These are phyloP conservation scores for Penicillium fuscoglaucum DNA, from an alignment of 2,329 filamentous ascomycete species.

Conservation along the genomic window DNA sequence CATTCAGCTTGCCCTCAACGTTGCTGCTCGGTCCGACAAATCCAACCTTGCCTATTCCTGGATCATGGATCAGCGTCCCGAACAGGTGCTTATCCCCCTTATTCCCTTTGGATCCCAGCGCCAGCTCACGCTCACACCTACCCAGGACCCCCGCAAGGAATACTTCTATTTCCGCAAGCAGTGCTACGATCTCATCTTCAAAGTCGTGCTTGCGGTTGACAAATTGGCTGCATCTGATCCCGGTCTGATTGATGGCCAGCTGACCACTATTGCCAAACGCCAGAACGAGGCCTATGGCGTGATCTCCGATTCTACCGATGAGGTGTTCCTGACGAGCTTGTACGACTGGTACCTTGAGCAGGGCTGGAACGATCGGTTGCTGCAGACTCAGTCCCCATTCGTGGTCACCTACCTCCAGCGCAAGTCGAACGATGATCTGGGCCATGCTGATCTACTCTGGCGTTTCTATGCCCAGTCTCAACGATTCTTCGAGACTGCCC, in stretches of 20 bases:
- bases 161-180: constrained; percentile 70
- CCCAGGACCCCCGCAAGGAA: constrained; percentile 63
- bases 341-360: constrained; percentile 95
- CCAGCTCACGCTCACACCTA: constrained; percentile 16
- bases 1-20: constrained; percentile 79
- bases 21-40: constrained; percentile 81
- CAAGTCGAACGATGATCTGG: constrained; percentile 68
- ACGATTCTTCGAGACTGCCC: constrained; percentile 81
- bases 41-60: constrained; percentile 82
- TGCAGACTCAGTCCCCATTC: constrained; percentile 80
- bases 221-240: constrained; percentile 66
- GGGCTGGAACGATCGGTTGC: constrained; percentile 79
- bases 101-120: constrained; percentile 4
- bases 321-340: constrained; percentile 93
- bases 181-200: constrained; percentile 86
- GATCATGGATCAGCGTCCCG: constrained; percentile 79
- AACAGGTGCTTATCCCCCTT: constrained; percentile 43
- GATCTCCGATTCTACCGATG: constrained; percentile 82
- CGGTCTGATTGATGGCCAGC: constrained; percentile 73
- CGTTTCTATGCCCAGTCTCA: constrained; percentile 84
- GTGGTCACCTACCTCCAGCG: constrained; percentile 83
- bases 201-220: constrained; percentile 77
- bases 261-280: constrained; percentile 73
- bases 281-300: constrained; percentile 86
- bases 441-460: constrained; percentile 88